Base-by-base conservation (phyloP, 2,329 filamentous ascomycete species). In the Colletotrichum trifolii region DNA sequence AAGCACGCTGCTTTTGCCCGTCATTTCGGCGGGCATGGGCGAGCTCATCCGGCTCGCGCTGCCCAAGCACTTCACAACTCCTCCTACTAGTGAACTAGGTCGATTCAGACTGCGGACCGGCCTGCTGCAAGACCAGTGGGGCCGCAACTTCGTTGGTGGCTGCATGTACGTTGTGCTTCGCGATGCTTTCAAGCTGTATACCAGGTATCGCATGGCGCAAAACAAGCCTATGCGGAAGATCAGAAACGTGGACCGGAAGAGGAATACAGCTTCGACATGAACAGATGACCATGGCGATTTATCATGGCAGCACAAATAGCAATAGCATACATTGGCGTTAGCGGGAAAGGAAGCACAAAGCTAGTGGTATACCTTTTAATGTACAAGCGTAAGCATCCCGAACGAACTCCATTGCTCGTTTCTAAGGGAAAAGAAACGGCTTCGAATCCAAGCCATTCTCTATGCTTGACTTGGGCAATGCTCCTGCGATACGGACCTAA, bases 141-240 rank as follows among this genome's bases (percentile, higher is more conserved):
- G 94, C 1, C 85, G 96, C 60, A 97, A 92, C 72, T 82, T 99
- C 3, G 85, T 96, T 1, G 96, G 96, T 1, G 96, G 96, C 0
- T 96, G 93, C 74, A 79, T 97, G 17, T 97, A 95, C 72, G 89
- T 98, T 13, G 89, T 97, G 9, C 77, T 97, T 56, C 96, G 95
- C 76, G 89, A 91, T 70, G 82, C 81, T 3, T 78, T 90, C 54
- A 79, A 81, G 62, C 76, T 91, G 33, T 91, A 89, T 72, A 82
- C 84, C 69, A 91, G 90, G 77, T 89, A 88, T 74, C 81, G 87
- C 67, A 83, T 82, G 66, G 87, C 87, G 11, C 81, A 85, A 70
- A 82, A 87, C 39, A 83, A 85, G 71, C 79, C 81, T 7, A 82
- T 83, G 48, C 81, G 87, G 58, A 81, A 79, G 66, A 81, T 90